Evolutionary conservation across 2,329 filamentous ascomycete genomes (phyloP), one percentile per base, ranked within the genome.

Genomic region (Sphaerostilbella broomeana): DNA sequence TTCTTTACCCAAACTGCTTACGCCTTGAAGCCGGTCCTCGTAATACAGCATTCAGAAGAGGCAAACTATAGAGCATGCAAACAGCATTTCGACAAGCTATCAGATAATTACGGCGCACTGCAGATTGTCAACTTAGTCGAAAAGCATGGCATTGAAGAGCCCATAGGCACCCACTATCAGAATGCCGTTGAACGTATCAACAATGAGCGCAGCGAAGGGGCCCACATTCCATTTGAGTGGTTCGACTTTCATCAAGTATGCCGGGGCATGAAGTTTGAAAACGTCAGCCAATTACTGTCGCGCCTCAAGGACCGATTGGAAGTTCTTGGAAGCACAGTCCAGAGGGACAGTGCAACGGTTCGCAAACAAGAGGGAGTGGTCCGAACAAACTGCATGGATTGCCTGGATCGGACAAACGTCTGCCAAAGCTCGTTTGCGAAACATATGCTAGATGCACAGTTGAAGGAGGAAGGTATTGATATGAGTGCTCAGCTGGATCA

Each of bases 301-400:
- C 79, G 69, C 1, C 62, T 97, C 4, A 75, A 75, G 19, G 64
- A 71, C 4, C 79, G 75, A n/a, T 67, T 95, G 9, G 78, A 84
- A 29, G 67, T 71, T 4, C 77, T 83, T 31, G 81, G 85, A 1
- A 88, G 85, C 64, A 87, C 84, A 0, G 73, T 85, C 3, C 65
- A 72, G 38, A 52, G 61, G 10, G 61, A 67, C 13, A 71, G 69
- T 2, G 55, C 61, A 20, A 43, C 74, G 11, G 50, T 62, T 12
- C 51, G 56, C 4, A 65, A 57, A 32, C 89, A 95, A 57, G 70
- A 67, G 18, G 89, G 89, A 1, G 77, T 94, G 6, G 60, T 97
- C n/a, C 75, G 92, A 40, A 95, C 88, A 2, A 98, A 98, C 56
- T 98, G 92, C 61, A 97, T 98, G 92, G 92, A 98, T 56, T 98